Evolutionary conservation across 768 basidiomycete genomes (phyloP), one percentile per base, ranked within the genome.

Genomic region (Russula emetica): DNA sequence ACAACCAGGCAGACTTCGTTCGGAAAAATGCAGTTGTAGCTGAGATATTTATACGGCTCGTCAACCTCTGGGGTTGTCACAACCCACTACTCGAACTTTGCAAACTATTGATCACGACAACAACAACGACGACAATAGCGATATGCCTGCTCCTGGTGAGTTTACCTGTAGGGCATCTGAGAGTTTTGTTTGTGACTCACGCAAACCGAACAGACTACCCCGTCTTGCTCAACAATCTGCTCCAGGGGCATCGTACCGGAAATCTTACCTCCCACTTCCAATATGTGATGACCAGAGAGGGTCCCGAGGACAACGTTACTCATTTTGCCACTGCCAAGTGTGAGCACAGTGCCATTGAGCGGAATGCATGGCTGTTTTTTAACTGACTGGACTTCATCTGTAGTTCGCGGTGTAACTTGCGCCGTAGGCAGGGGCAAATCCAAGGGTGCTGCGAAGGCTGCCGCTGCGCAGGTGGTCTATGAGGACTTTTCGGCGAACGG

Each of bases 21-120:
- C 16, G n/a, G 28, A 45, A 60, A 55, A 30, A 8, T 34, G 2
- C 36, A 8, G 26, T 14, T 40, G 6, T 14, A 18, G 10, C 38
- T 28, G 26, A 2, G 32, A 44, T 64, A 64, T 64, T 42, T 64
- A 64, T 53, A 42, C 44, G 26, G 58, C 5, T 32, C 42, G 16
- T 36, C 26, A 36, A n/a, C 30, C 3, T 54, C 42, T 26, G 11
- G 26, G 34, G 20, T 16, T 20, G 20, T 40, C 7, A 11, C 53
- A 61, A 42, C 44, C 18, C 32, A 55, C 34, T n/a, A 14, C 26
- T 2, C 24, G 9, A 24, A 26, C 18, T 16, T 28, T 28, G 5
- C 16, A 28, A 44, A 18, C n/a, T 10, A 61, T 30, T 5, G 28
- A 62, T 28, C 18, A 2, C 16, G 22, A 50, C 5, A 62, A 5